Evolutionary conservation across 1,284 basidiomycete genomes (phyloP).

Genomic region (Apiotrichum mycotoxinovorans): DNA sequence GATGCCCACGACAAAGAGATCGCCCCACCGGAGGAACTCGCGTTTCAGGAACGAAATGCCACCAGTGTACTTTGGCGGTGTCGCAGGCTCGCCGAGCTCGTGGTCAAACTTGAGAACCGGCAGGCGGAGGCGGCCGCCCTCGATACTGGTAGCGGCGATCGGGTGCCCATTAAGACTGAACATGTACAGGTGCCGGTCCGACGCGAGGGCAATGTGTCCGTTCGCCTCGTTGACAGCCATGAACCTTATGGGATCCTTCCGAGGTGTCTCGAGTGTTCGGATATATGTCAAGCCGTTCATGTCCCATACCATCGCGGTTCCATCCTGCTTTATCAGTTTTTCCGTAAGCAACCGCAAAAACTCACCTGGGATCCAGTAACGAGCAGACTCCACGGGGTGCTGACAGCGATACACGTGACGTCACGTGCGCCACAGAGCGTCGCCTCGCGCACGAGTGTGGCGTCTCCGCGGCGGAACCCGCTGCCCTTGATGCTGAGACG

Average conservation of each 20-base stretch:
- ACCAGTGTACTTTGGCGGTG: slow-evolving; percentile 31
- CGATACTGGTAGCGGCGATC: slow-evolving; percentile 36
- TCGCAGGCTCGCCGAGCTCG: slow-evolving; percentile 5
- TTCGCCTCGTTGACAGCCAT: slow-evolving; percentile 80
- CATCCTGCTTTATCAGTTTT: slow-evolving; percentile 54
- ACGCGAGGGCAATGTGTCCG: slow-evolving; percentile 46
- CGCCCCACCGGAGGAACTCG: slow-evolving; percentile 43
- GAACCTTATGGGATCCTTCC: slow-evolving; percentile 60
- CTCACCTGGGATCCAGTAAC: slow-evolving; percentile 69
- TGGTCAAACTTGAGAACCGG: slow-evolving; percentile 4
- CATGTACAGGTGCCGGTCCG: slow-evolving; percentile 37
- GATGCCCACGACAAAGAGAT: slow-evolving; percentile 43
- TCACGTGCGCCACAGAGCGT: slow-evolving; percentile 68
- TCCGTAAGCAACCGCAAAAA: too few species aligned
- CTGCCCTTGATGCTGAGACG: slow-evolving; percentile 51
- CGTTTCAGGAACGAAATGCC: slow-evolving; percentile 45
- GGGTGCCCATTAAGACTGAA: slow-evolving; percentile 50
- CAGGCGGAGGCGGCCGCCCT: slow-evolving; percentile 15
- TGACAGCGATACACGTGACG: slow-evolving; percentile 69
- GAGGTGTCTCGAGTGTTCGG: slow-evolving; percentile 65
- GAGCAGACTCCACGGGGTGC: slow-evolving; percentile 74
- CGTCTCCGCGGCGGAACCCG: slow-evolving; percentile 35
- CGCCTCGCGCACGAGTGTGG: slow-evolving; percentile 57
- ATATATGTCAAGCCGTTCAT: slow-evolving; percentile 75
- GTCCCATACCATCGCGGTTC: slow-evolving; percentile 85